These are phyloP conservation scores for Amaranthus hypochondriacus DNA, from an alignment of 148 eudicot genomes.

Conservation along the genomic window DNA sequence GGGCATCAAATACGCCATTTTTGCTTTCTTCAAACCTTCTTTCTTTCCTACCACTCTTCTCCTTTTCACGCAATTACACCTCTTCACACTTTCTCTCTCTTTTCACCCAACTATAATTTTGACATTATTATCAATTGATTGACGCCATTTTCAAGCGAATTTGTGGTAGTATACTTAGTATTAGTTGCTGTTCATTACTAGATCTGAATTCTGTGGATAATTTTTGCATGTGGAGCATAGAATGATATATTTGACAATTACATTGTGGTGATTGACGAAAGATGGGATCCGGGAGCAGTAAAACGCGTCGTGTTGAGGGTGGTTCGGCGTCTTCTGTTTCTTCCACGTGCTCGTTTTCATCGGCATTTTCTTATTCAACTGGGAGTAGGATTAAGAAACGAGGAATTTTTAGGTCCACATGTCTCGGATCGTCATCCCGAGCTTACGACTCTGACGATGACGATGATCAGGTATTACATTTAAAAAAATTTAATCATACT, in stretches of 20 bases:
- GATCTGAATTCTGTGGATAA: background rate
- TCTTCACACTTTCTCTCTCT: background rate
- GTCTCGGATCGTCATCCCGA: slow-evolving; percentile 50
- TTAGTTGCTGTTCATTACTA: background rate
- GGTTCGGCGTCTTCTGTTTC: slow-evolving; percentile 22
- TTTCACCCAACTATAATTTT: background rate
- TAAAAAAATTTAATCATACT: background rate
- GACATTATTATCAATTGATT: background rate
- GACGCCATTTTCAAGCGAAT: background rate
- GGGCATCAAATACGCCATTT: slow-evolving; percentile 33
- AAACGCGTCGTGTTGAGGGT: slow-evolving; percentile 37
- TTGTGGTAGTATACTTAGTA: background rate
- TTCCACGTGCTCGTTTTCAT: slow-evolving; percentile 31
- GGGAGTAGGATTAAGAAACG: slow-evolving; percentile 26
- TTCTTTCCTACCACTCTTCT: slow-evolving; percentile 26
- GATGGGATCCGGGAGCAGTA: slow-evolving; percentile 75
- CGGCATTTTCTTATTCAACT: slow-evolving; percentile 23
- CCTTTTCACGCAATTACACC: slow-evolving; percentile 25
- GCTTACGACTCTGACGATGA: slow-evolving; percentile 37
- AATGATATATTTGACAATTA: background rate
- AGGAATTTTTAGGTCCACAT: slow-evolving; percentile 44
- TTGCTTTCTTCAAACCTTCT: slow-evolving; percentile 34
- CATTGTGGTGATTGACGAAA: background rate
- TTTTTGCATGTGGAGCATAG: background rate
- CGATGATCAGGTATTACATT: slow-evolving; percentile 21